A percentile compares a stretch with the other conserved stretches of the same genome.
Evolutionary conservation across 1,284 basidiomycete species (phyloP).

Genomic region (Ceratobasidium sp.): DNA sequence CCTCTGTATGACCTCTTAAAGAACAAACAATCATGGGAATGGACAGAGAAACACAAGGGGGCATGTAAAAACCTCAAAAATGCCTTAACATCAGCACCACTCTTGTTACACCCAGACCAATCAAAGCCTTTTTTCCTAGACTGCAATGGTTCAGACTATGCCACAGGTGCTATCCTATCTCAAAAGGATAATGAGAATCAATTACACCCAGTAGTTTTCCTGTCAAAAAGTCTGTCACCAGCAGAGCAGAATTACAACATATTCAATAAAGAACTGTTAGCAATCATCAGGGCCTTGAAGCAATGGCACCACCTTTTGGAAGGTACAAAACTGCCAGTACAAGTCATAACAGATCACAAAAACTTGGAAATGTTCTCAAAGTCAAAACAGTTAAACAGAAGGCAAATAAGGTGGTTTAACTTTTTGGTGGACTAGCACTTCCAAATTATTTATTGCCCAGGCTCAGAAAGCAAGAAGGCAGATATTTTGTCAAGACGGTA

Average conservation of each 20-base stretch:
- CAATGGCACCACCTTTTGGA: constrained; percentile 53
- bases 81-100: neutral
- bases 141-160: too few relatives aligned
- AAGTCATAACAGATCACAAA: too few relatives aligned
- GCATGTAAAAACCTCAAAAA: neutral
- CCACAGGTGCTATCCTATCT: constrained; percentile 46
- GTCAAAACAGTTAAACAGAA: too few relatives aligned
- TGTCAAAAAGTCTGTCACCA: constrained; percentile 43
- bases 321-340: constrained; percentile 44
- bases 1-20: too few relatives aligned
- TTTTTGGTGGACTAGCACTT: constrained; percentile 54
- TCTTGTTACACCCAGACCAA: constrained; percentile 45
- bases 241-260: constrained; percentile 50
- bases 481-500: constrained; percentile 53
- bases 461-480: constrained; percentile 43
- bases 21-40: neutral
- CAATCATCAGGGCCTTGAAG: constrained; percentile 51
- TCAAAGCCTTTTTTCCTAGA: constrained; percentile 42
- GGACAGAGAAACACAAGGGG: neutral
- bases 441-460: constrained; percentile 52
- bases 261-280: constrained; percentile 57
- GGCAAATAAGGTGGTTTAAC: too few relatives aligned
- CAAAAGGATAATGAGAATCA: constrained; percentile 38
- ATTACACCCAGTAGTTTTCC: constrained; percentile 46
- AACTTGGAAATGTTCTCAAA: too few relatives aligned